These are phyloP conservation scores for Candida gorgasii DNA, from an alignment of 805 yeast genomes.

Conservation along the genomic window DNA sequence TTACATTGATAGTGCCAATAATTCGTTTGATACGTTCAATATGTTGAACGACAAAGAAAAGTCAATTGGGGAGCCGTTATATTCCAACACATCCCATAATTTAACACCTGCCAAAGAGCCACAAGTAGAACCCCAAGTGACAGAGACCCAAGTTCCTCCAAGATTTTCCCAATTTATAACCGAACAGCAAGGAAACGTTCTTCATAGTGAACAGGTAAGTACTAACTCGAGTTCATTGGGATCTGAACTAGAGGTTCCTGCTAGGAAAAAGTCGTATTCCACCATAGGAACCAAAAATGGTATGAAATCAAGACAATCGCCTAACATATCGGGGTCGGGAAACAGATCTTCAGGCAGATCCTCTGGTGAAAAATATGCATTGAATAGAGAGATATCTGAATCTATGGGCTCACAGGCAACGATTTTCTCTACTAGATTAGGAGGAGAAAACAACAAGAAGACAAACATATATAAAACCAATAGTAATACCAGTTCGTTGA, in stretches of 20 bases:
- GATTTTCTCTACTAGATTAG: slow-evolving; percentile 41
- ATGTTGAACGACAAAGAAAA: slow-evolving; percentile 15
- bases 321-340: no score
- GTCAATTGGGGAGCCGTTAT: slow-evolving; percentile 16
- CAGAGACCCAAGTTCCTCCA: slow-evolving; percentile 33
- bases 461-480: slow-evolving; percentile 5
- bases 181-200: slow-evolving; percentile 35
- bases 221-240: slow-evolving; percentile 14
- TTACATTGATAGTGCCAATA: slow-evolving; percentile 21
- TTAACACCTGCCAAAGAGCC: background rate
- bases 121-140: background rate
- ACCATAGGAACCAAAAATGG: background rate
- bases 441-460: slow-evolving; percentile 12
- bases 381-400: slow-evolving; percentile 26
- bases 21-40: slow-evolving; percentile 29
- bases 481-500: slow-evolving; percentile 17
- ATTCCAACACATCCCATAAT: slow-evolving; percentile 29
- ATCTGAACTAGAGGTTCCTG: slow-evolving; percentile 11
- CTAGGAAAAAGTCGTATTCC: slow-evolving; percentile 8
- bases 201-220: slow-evolving; percentile 7
- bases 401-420: slow-evolving; percentile 47
- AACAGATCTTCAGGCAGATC: background rate
- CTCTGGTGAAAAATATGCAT: slow-evolving; percentile 1
- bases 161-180: slow-evolving; percentile 41
- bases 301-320: no score